These are phyloP conservation scores for Chytriomyces sp. DNA, from an alignment of 192 early-diverging fungal species.

Conservation along the genomic window DNA sequence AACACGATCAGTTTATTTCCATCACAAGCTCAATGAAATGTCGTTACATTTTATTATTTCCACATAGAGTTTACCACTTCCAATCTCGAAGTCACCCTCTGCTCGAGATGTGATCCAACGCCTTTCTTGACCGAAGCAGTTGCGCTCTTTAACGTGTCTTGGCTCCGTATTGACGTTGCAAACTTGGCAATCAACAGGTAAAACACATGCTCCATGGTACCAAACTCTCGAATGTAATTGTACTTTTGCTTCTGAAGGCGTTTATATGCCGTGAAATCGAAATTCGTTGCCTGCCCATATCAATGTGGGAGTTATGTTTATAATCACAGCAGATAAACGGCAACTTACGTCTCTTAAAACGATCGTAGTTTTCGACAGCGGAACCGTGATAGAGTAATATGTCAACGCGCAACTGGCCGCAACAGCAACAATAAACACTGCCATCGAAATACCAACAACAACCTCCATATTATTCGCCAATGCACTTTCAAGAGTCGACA, in stretches of 20 bases:
- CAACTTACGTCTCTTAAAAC: no score
- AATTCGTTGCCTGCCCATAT: background rate
- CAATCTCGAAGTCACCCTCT: no score
- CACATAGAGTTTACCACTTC: no score
- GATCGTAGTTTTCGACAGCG: background rate
- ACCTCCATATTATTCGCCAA: background rate
- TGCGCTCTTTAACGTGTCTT: background rate
- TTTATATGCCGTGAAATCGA: conserved; percentile 1
- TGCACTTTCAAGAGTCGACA: background rate
- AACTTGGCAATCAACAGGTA: conserved; percentile 1
- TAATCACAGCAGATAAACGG: no score
- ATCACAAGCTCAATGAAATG: no score
- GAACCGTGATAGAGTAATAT: background rate
- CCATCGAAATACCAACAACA: background rate
- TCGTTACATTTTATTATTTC: no score
- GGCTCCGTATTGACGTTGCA: background rate
- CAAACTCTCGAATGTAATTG: background rate
- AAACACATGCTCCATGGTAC: background rate
- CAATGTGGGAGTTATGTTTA: no score
- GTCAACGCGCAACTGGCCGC: background rate
- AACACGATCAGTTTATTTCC: no score
- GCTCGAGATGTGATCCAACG: no score
- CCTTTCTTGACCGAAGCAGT: no score
- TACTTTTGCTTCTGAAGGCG: background rate
- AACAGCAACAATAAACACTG: conserved; percentile 1